Percentiles rank a stretch among this genome's conserved stretches.
phyloP scores from a whole-genome alignment of 2,329 filamentous ascomycete species.

The Colletotrichum karsti region DNA sequence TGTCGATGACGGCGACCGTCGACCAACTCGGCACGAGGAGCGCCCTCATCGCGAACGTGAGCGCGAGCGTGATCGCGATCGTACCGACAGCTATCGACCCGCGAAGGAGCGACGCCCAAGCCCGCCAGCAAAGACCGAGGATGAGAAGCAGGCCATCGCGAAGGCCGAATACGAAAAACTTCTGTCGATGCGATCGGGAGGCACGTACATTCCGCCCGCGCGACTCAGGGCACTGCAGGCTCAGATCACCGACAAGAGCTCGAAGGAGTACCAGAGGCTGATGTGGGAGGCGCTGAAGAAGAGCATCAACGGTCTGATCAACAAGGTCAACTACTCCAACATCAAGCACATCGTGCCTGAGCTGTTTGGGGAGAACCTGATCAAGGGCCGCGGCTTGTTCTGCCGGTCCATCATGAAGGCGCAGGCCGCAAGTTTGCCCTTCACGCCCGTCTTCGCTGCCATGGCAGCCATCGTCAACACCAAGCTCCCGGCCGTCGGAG shows the following conservation, averaged over 20 bases:
- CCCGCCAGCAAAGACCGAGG: constrained; percentile 66
- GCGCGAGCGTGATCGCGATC: constrained; percentile 34
- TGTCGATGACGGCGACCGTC: not conserved
- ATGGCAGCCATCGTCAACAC: constrained; percentile 98
- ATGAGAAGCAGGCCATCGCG: constrained; percentile 86
- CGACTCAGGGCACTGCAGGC: constrained; percentile 90
- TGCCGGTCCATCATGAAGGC: constrained; percentile 99
- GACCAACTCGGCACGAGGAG: constrained; percentile 54
- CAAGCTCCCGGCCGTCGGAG: constrained; percentile 93
- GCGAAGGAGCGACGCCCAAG: constrained; percentile 41
- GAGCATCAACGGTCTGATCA: constrained; percentile 97
- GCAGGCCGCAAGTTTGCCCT: constrained; percentile 93
- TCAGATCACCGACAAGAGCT: constrained; percentile 95
- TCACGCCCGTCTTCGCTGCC: constrained; percentile 94
- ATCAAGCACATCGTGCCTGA: constrained; percentile 98
- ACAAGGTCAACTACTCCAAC: constrained; percentile 98
- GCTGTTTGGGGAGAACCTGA: constrained; percentile 91
- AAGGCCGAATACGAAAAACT: constrained; percentile 96
- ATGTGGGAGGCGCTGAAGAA: constrained; percentile 99
- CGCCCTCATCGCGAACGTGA: constrained; percentile 42
- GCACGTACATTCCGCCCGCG: constrained; percentile 95
- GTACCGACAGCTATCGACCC: constrained; percentile 60
- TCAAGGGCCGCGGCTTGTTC: constrained; percentile 91
- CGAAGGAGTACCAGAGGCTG: constrained; percentile 98
- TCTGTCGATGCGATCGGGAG: constrained; percentile 90